These are phyloP conservation scores for Elongisporangium undulatum DNA, from an alignment of 352 stramenopile genomes.

Conservation along the genomic window DNA sequence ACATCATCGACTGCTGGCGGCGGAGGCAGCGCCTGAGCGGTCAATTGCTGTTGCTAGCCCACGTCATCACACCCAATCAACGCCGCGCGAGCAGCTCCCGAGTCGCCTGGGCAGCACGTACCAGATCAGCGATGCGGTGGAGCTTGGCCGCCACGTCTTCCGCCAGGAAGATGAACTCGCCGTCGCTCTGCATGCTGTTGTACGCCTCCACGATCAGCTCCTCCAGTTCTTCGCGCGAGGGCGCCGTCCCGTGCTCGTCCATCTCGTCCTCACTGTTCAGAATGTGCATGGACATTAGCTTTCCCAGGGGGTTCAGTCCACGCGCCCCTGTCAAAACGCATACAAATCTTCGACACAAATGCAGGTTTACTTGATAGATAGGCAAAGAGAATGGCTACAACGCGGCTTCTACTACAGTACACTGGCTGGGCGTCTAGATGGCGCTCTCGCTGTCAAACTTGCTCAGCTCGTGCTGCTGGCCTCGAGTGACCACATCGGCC, in stretches of 20 bases:
- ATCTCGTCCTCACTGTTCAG: constrained; percentile 11
- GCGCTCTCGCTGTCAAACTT: constrained; percentile 36
- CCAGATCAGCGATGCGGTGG: constrained; percentile 47
- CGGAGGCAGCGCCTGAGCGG: constrained; percentile 7
- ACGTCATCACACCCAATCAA: constrained; percentile 15
- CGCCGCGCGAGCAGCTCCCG: constrained; percentile 9
- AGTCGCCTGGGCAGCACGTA: constrained; percentile 16
- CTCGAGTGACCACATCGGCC: constrained; percentile 6
- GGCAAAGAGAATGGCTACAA: constrained; percentile 5
- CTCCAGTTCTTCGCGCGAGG: constrained; percentile 45
- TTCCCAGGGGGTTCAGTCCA: constrained; percentile 1
- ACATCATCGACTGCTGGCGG: background rate
- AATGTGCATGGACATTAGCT: constrained; percentile 1
- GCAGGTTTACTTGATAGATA: constrained; percentile 2
- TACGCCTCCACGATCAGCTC: constrained; percentile 78
- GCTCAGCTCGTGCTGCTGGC: constrained; percentile 19
- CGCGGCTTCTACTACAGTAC: background rate
- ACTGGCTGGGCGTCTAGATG: constrained; percentile 21
- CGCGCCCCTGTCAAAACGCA: constrained; percentile 7
- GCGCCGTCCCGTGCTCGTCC: constrained; percentile 14
- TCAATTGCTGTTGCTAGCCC: constrained; percentile 12
- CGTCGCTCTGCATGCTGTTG: constrained; percentile 81
- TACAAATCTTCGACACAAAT: background rate
- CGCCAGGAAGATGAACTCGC: constrained; percentile 73
- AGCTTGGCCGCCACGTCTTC: constrained; percentile 62